Evolutionary conservation across 306 rosid species (phyloP).

Genomic region (Fragaria ananassa): DNA sequence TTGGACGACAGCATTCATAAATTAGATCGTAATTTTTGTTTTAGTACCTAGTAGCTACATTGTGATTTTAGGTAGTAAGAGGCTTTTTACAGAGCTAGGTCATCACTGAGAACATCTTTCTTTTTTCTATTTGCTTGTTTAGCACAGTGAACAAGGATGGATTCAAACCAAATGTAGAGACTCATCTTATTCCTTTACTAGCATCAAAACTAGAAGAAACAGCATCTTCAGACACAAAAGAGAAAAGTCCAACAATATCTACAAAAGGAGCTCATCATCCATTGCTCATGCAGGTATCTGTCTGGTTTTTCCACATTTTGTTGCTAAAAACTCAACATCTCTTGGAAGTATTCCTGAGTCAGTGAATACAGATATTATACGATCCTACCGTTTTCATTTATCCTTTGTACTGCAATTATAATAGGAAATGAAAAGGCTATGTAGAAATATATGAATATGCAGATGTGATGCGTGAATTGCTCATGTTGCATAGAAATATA

Average conservation of each 20-base stretch:
- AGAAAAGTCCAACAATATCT: conserved; percentile 39
- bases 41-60: not conserved
- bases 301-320: conserved; percentile 8
- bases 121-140: conserved; percentile 40
- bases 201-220: conserved; percentile 63
- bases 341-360: not conserved
- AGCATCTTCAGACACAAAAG: conserved; percentile 52
- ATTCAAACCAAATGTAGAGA: conserved; percentile 90
- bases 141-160: conserved; percentile 96
- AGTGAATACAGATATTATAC: not conserved
- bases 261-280: conserved; percentile 72
- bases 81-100: not conserved
- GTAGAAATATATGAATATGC: no score
- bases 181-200: conserved; percentile 82
- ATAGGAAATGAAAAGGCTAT: not conserved
- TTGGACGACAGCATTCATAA: not conserved
- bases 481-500: not conserved
- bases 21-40: not conserved
- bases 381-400: not conserved
- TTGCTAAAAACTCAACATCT: not conserved
- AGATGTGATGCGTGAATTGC: no score
- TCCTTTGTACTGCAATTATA: conserved; percentile 1
- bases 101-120: conserved; percentile 10
- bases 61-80: not conserved
- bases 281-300: conserved; percentile 65